Base-by-base conservation (phyloP, 129 eudicot species). In the Gnaphalium uliginosum region DNA sequence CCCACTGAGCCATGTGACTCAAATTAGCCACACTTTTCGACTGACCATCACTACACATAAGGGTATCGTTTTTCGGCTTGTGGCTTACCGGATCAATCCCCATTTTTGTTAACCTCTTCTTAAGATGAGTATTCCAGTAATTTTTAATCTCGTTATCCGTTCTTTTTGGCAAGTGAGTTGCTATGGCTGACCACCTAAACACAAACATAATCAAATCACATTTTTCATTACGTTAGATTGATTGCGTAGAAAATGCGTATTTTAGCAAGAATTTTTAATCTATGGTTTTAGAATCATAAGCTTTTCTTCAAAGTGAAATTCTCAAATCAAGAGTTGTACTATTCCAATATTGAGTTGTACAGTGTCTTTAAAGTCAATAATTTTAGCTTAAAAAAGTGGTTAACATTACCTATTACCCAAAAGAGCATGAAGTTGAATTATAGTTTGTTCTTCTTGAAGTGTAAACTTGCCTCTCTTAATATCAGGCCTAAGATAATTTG, bases 1-100 rank as follows among this genome's bases (percentile, higher is more conserved):
- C 98, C 98, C 97, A 91, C 56, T 94, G 98, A 15, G 98, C 98
- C 93, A 94, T 94, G 83, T 94, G 98, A 87, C 97, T 94, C 23
- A 94, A 85, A 69, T 89, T 90, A 66, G 97, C 96, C 15, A 88
- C 88, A 63, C 78, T 89, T 73, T 89, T 94, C 43, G 88, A 85
- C 19, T 85, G 89, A 24, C 86, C 85, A 39, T 75, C 87, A 24
- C 6, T 79, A 51, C 84, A 82, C 23, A 80, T 76, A 14, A 90
- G 85, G 48, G 91, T 76, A 54, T 88, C 91, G 7, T 77, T 84
- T 63, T 88, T 88, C 10, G 94, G 92, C 87, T 88, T 90, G 88
- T 88, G 96, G 83, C 93, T 90, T 7, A 86, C 79, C 2, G 96
- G 96, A 76, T 90, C 96, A 10, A 90, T 90, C 23, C 96, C 96